phyloP scores from a whole-genome alignment of 371 early-diverging fungal species.

The Actinomortierella wolfii region DNA sequence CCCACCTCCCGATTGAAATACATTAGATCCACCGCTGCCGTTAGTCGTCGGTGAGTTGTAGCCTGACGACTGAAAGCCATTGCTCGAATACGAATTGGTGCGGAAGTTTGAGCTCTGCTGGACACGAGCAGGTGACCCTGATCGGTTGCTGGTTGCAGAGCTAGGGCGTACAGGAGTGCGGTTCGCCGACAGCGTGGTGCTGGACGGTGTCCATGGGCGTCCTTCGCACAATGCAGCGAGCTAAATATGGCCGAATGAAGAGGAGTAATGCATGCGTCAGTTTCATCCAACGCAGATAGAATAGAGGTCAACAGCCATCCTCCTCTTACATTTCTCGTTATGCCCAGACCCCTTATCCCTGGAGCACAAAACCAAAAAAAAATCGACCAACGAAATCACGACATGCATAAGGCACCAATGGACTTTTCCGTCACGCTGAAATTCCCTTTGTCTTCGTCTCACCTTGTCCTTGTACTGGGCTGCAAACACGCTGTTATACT shows the following conservation, averaged over 20 bases:
- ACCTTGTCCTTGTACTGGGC: conserved; percentile 90
- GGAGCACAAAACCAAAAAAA: background rate
- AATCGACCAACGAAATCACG: background rate
- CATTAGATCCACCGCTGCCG: conserved; percentile 7
- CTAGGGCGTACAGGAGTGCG: conserved; percentile 29
- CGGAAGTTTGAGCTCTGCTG: conserved; percentile 19
- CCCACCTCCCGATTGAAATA: conserved; percentile 14
- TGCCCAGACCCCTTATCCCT: too few species aligned
- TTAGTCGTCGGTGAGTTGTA: conserved; percentile 21
- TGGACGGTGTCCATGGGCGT: conserved; percentile 66
- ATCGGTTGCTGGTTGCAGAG: conserved; percentile 35
- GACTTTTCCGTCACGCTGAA: background rate
- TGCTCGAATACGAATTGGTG: conserved; percentile 7
- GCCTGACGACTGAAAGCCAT: conserved; percentile 14
- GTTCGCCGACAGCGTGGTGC: conserved; percentile 13
- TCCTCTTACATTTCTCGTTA: too few species aligned
- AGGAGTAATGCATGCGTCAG: background rate
- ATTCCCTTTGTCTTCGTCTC: background rate
- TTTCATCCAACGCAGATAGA: too few species aligned
- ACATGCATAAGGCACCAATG: background rate
- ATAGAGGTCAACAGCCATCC: too few species aligned
- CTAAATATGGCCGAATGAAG: conserved; percentile 13
- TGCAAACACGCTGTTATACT: conserved; percentile 89
- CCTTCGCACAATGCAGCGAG: conserved; percentile 53
- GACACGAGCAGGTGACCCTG: conserved; percentile 32